Base-by-base conservation (phyloP, 2,329 filamentous ascomycete species). In the Xylariaceae sp. region DNA sequence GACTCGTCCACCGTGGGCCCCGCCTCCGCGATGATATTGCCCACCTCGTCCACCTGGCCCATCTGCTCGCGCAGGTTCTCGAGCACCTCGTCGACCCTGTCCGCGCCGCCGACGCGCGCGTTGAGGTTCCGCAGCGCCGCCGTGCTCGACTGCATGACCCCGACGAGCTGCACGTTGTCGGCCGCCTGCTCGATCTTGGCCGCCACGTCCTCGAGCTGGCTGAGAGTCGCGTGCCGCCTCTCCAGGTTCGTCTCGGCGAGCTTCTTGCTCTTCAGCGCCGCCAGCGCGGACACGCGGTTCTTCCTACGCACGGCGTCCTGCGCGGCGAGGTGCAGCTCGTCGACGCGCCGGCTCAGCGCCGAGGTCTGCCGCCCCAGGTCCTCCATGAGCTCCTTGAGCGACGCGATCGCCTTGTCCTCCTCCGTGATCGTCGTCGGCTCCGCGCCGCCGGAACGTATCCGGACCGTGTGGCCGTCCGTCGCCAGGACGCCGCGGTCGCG, bases 101-200 rank as follows among this genome's bases (percentile, higher is more conserved):
- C 89, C 0, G 83, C 82, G 1, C 91, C 90, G 44, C 95, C 95
- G 20, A 92, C 83, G 69, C 91, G 84, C 45, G 83, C 80, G 69
- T 96, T 92, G 26, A 99, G 79, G 21, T 78, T 80, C 62, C 83
- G 82, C 32, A 99, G 80, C 1, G 90, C 91, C 32, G 81, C 81
- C 0, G 89, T 85, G 60, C 90, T 91, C 16, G 87, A 83, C 68
- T 91, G 85, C 88, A 99, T 93, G 5, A 92, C 88, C 57, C 84
- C 83, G 7, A 98, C 86, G 14, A 97, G 83, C 65, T 91, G 89
- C 7, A 96, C 86, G 61, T 97, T 90, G 72, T 93, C 90, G 0
- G 86, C 82, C 0, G 95, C 95, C 72, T 93, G 87, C 70, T 96
- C 88, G 50, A 99, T 90, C 68, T 88, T 89, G n/a, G 81, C 74